Percentiles rank a stretch among this genome's conserved stretches.
Evolutionary conservation across 2,329 filamentous ascomycete genomes (phyloP).

Genomic region (Aspergillus thermomutatus): DNA sequence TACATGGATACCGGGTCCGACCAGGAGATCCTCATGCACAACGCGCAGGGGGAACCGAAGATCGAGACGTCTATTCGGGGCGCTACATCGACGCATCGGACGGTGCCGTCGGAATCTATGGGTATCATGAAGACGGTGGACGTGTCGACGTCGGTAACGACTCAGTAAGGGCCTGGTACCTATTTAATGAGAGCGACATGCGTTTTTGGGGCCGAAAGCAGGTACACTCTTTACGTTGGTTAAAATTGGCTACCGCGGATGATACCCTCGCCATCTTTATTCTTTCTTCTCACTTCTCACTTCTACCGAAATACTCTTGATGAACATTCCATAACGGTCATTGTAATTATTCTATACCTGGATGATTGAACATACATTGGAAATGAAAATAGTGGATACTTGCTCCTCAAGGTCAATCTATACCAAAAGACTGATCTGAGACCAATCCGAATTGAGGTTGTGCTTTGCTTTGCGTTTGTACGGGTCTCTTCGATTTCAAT

Average conservation of each 20-base stretch:
- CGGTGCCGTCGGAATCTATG: background rate
- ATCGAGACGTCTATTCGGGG: constrained; percentile 26
- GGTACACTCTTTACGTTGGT: background rate
- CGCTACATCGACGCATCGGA: constrained; percentile 2
- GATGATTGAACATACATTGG: background rate
- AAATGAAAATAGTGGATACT: background rate
- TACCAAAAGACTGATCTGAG: no score
- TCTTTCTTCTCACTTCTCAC: background rate
- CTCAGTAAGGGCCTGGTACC: background rate
- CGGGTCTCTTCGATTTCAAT: no score
- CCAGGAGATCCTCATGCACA: constrained; percentile 24
- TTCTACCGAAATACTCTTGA: no score
- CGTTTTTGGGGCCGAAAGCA: background rate
- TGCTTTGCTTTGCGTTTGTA: no score
- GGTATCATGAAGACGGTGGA: constrained; percentile 30
- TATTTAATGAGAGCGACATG: background rate
- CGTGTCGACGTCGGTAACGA: constrained; percentile 21
- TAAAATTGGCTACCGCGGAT: background rate
- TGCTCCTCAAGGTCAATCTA: no score
- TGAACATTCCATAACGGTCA: background rate
- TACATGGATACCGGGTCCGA: constrained; percentile 18
- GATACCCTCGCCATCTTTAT: background rate
- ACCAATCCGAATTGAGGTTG: no score
- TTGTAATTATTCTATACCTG: background rate
- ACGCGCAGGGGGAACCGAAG: constrained; percentile 24